A percentile compares a stretch with the other conserved stretches of the same genome.
These are phyloP conservation scores for Orbilia javanica DNA, from an alignment of 2,329 filamentous ascomycete genomes.

Conservation along the genomic window DNA sequence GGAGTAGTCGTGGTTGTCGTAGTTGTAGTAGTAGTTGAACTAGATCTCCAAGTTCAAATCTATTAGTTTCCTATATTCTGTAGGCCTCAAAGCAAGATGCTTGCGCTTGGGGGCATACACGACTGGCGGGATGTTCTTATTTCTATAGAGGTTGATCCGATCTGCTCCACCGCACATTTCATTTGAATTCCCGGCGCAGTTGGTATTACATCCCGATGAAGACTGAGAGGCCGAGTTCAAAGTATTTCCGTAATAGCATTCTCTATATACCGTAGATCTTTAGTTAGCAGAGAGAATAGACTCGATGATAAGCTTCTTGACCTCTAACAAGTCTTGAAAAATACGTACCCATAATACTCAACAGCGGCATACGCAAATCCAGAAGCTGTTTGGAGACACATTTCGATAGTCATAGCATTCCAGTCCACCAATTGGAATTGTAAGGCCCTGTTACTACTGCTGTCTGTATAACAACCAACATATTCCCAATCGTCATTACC, in stretches of 20 bases:
- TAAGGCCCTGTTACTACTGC: neutral
- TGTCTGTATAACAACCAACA: slow-evolving; percentile 20
- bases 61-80: neutral
- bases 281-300: neutral
- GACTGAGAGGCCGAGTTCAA: neutral
- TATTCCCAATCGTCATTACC: slow-evolving; percentile 22
- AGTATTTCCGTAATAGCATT: slow-evolving; percentile 30
- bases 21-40: slow-evolving; percentile 1
- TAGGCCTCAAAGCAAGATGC: neutral
- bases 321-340: neutral
- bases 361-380: slow-evolving; percentile 21
- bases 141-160: slow-evolving; percentile 7
- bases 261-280: neutral
- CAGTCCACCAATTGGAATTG: slow-evolving; percentile 8
- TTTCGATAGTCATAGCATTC: slow-evolving; percentile 30
- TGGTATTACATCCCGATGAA: slow-evolving; percentile 14
- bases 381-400: slow-evolving; percentile 1
- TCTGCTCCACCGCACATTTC: slow-evolving; percentile 24
- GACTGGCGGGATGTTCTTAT: slow-evolving; percentile 1
- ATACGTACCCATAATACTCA: slow-evolving; percentile 20
- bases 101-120: neutral
- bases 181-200: slow-evolving; percentile 12
- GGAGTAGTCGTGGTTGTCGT: slow-evolving; percentile 1
- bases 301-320: no score
- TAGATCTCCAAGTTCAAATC: slow-evolving; percentile 16